Evolutionary conservation across 345 rosid species (phyloP).

Genomic region (Melaleuca quinquenervia): DNA sequence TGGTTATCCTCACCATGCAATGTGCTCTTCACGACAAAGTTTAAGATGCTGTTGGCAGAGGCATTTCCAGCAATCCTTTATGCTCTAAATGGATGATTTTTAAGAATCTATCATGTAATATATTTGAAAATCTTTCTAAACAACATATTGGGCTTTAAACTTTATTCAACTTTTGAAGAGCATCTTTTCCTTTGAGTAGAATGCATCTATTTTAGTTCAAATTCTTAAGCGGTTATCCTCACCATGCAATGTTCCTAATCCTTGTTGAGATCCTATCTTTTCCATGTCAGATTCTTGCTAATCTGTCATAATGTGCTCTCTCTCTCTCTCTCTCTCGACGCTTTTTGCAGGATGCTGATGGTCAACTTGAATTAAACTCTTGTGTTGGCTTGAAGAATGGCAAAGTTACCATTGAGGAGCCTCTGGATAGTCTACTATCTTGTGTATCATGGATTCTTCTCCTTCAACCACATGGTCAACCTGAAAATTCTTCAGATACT

Average conservation of each 20-base stretch:
- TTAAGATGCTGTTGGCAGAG: neutral
- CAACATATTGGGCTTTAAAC: neutral
- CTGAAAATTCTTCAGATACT: slow-evolving; percentile 23
- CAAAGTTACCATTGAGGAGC: slow-evolving; percentile 48
- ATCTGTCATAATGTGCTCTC: neutral
- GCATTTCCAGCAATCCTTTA: neutral
- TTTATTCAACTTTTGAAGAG: neutral
- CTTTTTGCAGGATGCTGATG: slow-evolving; percentile 37
- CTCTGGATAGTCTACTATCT: slow-evolving; percentile 64
- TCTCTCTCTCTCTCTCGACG: neutral
- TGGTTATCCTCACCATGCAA: neutral
- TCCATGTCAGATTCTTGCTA: neutral
- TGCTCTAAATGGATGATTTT: neutral
- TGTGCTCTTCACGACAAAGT: neutral
- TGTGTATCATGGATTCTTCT: slow-evolving; percentile 68
- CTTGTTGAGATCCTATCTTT: neutral
- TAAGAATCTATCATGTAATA: neutral
- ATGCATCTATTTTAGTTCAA: neutral
- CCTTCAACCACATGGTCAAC: slow-evolving; percentile 44
- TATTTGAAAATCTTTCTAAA: neutral
- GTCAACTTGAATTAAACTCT: slow-evolving; percentile 36
- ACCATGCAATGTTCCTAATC: neutral
- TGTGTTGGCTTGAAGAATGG: slow-evolving; percentile 46
- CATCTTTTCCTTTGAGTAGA: neutral
- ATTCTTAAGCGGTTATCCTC: neutral